Conservation (phyloP, 768 basidiomycete genomes). For the Tulasnella sp. region DNA sequence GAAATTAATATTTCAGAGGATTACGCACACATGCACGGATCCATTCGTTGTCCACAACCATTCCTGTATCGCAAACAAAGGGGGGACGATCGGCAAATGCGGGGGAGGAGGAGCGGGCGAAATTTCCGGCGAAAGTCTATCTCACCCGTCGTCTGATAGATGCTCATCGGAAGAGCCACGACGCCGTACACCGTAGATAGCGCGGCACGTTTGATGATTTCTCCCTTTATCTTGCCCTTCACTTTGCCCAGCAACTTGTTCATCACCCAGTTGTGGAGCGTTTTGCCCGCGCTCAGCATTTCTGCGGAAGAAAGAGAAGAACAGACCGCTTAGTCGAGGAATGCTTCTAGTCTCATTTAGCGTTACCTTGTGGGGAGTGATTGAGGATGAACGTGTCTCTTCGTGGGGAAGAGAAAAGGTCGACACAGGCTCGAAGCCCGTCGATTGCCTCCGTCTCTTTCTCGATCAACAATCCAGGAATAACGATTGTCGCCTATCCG, state of each 20-base stretch:
- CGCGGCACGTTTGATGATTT: constrained; percentile 34
- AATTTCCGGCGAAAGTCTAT: not conserved
- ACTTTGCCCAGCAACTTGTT: constrained; percentile 21
- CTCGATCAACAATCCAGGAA: constrained; percentile 31
- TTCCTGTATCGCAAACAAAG: not conserved
- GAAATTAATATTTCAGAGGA: not conserved
- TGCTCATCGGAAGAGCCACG: constrained; percentile 21
- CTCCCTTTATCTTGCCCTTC: constrained; percentile 25
- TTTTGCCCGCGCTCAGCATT: constrained; percentile 23
- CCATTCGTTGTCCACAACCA: constrained; percentile 23
- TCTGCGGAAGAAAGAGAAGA: constrained; percentile 16
- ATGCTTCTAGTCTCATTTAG: not conserved
- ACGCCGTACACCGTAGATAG: constrained; percentile 32
- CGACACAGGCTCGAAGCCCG: constrained; percentile 3
- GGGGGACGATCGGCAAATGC: not conserved
- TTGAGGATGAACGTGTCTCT: constrained; percentile 30
- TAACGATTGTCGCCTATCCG: constrained; percentile 27
- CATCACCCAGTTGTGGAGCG: constrained; percentile 24
- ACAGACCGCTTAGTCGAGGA: not conserved
- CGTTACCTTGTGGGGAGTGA: constrained; percentile 12
- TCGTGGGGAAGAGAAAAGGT: constrained; percentile 25
- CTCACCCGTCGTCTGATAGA: constrained; percentile 18
- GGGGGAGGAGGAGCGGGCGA: too few relatives aligned
- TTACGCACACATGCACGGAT: constrained; percentile 18
- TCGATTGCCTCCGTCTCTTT: constrained; percentile 23